These are phyloP conservation scores for Linum lewisii DNA, from an alignment of 345 rosid species.

Conservation along the genomic window DNA sequence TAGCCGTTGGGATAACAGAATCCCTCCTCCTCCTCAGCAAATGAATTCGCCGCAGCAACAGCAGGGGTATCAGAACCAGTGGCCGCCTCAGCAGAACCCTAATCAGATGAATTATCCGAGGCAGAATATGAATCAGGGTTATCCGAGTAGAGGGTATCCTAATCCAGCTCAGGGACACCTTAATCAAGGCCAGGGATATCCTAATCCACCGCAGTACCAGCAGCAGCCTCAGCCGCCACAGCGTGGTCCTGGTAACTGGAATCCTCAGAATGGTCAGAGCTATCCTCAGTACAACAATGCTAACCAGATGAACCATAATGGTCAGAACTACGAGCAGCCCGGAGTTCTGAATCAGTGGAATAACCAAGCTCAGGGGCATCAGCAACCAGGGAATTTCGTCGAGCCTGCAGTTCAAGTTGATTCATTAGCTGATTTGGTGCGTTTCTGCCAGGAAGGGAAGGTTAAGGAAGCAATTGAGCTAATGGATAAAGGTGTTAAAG, in stretches of 20 bases:
- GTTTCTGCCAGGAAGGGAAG: conserved; percentile 39
- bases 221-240: background rate
- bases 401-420: conserved; percentile 16
- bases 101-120: conserved; percentile 6
- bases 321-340: background rate
- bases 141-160: conserved; percentile 6
- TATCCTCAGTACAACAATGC: background rate
- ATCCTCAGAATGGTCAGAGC: background rate
- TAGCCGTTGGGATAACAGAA: conserved; percentile 19
- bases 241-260: conserved; percentile 14
- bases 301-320: conserved; percentile 12
- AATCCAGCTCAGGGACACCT: background rate
- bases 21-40: background rate
- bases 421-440: conserved; percentile 30
- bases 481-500: conserved; percentile 54
- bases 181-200: background rate
- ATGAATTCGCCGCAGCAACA: background rate
- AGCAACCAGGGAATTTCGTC: background rate
- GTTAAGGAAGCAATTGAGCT: conserved; percentile 54
- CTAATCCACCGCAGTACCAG: background rate
- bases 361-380: background rate
- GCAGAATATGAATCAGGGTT: conserved; percentile 8
- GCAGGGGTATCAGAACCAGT: background rate
- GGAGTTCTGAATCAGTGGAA: background rate
- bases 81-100: background rate